phyloP scores from a whole-genome alignment of 129 eudicot genomes.

The Centrapalus pauciflorus region DNA sequence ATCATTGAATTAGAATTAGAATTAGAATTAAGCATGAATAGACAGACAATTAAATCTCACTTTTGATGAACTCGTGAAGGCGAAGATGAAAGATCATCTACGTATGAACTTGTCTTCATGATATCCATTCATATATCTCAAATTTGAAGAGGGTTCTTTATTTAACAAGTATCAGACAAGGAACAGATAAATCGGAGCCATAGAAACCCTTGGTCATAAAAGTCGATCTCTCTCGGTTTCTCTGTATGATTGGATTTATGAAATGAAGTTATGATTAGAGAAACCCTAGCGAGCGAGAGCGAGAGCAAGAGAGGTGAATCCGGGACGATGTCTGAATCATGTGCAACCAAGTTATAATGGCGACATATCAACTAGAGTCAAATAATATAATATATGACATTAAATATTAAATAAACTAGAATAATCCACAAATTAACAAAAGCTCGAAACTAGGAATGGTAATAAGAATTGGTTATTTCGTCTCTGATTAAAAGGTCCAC shows the following conservation, averaged over 20 bases:
- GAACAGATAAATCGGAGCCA: constrained; percentile 5
- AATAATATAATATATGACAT: background rate
- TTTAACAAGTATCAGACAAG: background rate
- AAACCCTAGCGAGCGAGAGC: constrained; percentile 35
- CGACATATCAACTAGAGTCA: constrained; percentile 11
- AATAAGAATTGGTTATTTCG: too few species aligned
- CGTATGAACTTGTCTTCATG: constrained; percentile 28
- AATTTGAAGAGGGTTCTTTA: background rate
- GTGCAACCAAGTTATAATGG: constrained; percentile 17
- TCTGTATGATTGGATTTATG: constrained; percentile 14
- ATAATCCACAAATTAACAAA: background rate
- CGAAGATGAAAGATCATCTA: constrained; percentile 28
- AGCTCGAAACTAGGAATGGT: too few species aligned
- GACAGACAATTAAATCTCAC: constrained; percentile 20
- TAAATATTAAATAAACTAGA: too few species aligned
- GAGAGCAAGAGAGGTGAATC: constrained; percentile 21
- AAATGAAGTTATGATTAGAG: constrained; percentile 12
- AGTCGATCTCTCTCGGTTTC: constrained; percentile 13
- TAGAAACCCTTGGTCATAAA: constrained; percentile 25
- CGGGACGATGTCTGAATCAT: constrained; percentile 30
- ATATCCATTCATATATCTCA: background rate
- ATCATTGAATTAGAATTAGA: background rate
- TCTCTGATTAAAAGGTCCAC: too few species aligned
- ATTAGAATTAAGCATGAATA: background rate
- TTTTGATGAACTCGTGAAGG: constrained; percentile 29